phyloP scores from a whole-genome alignment of 768 basidiomycete species.

The Pseudohyphozyma bogoriensis region DNA sequence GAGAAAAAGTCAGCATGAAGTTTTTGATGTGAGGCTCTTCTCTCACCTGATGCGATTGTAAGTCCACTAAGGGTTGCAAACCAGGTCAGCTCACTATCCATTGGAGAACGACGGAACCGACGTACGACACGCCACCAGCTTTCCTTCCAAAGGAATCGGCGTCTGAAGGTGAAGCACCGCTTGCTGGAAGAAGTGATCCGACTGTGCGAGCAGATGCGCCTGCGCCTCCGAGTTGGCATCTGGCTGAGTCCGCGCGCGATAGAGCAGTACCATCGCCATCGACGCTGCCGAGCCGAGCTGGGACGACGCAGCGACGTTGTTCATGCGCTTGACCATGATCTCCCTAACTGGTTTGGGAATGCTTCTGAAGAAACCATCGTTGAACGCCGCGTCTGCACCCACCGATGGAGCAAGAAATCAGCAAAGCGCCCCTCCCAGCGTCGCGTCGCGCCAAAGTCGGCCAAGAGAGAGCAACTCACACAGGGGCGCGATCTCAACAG shows the following conservation, averaged over 20 bases:
- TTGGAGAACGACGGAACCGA: background rate
- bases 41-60: conserved; percentile 21
- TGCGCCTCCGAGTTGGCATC: background rate
- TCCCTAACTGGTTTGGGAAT: conserved; percentile 22
- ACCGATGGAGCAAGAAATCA: too few relatives aligned
- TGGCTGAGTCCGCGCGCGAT: background rate
- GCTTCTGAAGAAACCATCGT: conserved; percentile 22
- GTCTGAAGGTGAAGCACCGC: conserved; percentile 17
- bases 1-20: background rate
- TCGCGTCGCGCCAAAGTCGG: too few relatives aligned
- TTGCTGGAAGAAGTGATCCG: conserved; percentile 16
- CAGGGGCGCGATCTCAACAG: too few relatives aligned
- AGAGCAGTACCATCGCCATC: conserved; percentile 25
- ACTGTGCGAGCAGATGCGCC: conserved; percentile 13
- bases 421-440: too few relatives aligned
- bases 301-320: conserved; percentile 14
- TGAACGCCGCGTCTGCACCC: conserved; percentile 1
- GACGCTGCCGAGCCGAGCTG: conserved; percentile 9
- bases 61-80: conserved; percentile 1
- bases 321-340: conserved; percentile 6
- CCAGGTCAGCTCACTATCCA: too few relatives aligned
- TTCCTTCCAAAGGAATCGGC: conserved; percentile 24
- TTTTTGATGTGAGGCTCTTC: background rate
- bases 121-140: conserved; percentile 17
- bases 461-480: too few relatives aligned